A percentile compares a stretch with the other conserved stretches of the same genome.
These are phyloP conservation scores for Myriosclerotinia curreyana DNA, from an alignment of 2,329 filamentous ascomycete genomes.

Conservation along the genomic window DNA sequence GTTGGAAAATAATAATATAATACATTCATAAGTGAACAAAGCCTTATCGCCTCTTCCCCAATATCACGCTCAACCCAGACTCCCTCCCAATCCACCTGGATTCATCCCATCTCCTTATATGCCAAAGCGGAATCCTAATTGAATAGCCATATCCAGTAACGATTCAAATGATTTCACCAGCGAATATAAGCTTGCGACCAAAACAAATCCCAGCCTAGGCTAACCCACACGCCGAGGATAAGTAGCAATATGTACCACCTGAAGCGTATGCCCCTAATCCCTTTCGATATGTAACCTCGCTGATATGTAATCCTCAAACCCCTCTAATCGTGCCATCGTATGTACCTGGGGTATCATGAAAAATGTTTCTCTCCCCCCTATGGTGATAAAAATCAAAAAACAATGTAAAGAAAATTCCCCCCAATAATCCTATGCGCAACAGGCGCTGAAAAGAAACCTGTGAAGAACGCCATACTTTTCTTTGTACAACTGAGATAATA, in stretches of 20 bases:
- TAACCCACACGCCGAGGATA: constrained; percentile 16
- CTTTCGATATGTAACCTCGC: constrained; percentile 16
- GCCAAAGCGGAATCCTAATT: constrained; percentile 17
- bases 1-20: constrained; percentile 9
- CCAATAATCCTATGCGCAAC: constrained; percentile 5
- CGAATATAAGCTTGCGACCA: constrained; percentile 11
- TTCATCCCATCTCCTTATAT: constrained; percentile 15
- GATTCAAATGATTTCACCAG: constrained; percentile 11
- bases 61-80: constrained; percentile 1
- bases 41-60: background rate
- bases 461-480: constrained; percentile 9
- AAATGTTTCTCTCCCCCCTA: constrained; percentile 15
- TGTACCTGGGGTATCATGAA: constrained; percentile 22
- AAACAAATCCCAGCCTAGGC: constrained; percentile 12
- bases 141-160: constrained; percentile 22
- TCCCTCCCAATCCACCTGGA: constrained; percentile 11
- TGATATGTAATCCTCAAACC: constrained; percentile 21
- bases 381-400: constrained; percentile 17
- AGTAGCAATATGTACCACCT: constrained; percentile 22
- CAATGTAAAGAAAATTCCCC: constrained; percentile 7
- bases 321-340: constrained; percentile 23
- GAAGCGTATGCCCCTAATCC: constrained; percentile 11
- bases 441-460: constrained; percentile 5
- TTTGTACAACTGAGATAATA: constrained; percentile 13
- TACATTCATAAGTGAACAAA: constrained; percentile 17